Evolutionary conservation across 257 asterid genomes (phyloP).

Genomic region (Gardenia jasminoides): DNA sequence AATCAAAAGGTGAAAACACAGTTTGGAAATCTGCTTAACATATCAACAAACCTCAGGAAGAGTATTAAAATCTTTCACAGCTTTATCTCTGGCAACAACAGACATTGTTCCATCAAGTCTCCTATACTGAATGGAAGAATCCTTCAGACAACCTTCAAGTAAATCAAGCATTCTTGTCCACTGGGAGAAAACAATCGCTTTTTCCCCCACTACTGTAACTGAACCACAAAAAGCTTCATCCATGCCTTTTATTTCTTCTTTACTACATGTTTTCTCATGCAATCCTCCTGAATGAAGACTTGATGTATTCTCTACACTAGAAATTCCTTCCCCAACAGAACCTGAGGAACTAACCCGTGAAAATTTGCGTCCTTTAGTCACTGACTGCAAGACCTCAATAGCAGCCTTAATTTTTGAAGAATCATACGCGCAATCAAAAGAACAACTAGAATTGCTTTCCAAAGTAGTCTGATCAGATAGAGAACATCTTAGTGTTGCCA

Average conservation of each 20-base stretch:
- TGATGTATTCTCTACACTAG: slow-evolving; percentile 29
- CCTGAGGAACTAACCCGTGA: slow-evolving; percentile 28
- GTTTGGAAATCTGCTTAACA: slow-evolving; percentile 12
- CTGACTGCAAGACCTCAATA: slow-evolving; percentile 59
- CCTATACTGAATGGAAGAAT: slow-evolving; percentile 64
- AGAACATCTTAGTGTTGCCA: slow-evolving; percentile 51
- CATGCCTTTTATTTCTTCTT: slow-evolving; percentile 20
- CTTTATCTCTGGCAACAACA: slow-evolving; percentile 82
- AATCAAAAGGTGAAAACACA: slow-evolving; percentile 5
- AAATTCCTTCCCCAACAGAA: slow-evolving; percentile 24
- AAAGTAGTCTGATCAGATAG: slow-evolving; percentile 44
- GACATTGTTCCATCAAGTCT: slow-evolving; percentile 98
- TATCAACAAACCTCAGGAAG: slow-evolving; percentile 72
- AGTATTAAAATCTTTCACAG: slow-evolving; percentile 89
- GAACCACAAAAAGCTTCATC: slow-evolving; percentile 22
- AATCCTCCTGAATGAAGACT: slow-evolving; percentile 21
- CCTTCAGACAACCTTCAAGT: slow-evolving; percentile 77
- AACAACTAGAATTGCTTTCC: slow-evolving; percentile 32
- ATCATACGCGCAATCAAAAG: slow-evolving; percentile 44
- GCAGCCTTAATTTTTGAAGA: slow-evolving; percentile 93
- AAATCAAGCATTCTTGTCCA: slow-evolving; percentile 99
- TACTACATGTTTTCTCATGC: slow-evolving; percentile 9
- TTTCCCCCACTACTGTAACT: slow-evolving; percentile 54
- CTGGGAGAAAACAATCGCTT: slow-evolving; percentile 95
- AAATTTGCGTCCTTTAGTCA: slow-evolving; percentile 42